Conservation (phyloP, 108 stramenopile species). For the Cyclotella baltica region DNA sequence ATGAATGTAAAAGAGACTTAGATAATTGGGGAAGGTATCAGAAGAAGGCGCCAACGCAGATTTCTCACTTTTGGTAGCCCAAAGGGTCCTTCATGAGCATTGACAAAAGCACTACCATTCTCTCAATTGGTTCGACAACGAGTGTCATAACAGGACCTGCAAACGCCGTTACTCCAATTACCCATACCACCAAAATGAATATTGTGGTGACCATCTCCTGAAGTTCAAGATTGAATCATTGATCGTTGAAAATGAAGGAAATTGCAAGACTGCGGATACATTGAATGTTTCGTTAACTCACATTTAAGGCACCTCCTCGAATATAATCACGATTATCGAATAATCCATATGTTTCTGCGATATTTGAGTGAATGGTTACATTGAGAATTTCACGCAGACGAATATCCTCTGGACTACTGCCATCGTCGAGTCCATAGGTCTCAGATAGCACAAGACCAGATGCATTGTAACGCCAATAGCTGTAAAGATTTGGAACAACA, state of each 20-base stretch:
- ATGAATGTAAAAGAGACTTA: not conserved
- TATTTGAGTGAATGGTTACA: conserved; percentile 43
- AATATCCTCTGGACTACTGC: conserved; percentile 32
- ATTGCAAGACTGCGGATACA: not conserved
- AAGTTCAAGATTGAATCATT: not conserved
- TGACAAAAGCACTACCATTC: conserved; percentile 73
- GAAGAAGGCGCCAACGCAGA: no score
- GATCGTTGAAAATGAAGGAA: not conserved
- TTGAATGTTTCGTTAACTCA: not conserved
- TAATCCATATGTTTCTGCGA: conserved; percentile 48
- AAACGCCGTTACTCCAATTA: conserved; percentile 77
- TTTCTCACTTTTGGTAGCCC: conserved; percentile 59
- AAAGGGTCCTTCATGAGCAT: conserved; percentile 88
- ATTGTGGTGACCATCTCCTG: conserved; percentile 52
- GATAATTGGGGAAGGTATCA: not conserved
- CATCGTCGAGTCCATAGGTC: conserved; percentile 24
- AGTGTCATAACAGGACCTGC: conserved; percentile 74
- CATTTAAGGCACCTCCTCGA: conserved; percentile 36
- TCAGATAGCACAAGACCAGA: conserved; percentile 28
- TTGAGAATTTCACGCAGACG: conserved; percentile 66
- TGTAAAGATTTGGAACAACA: conserved; percentile 62
- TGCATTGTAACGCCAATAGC: conserved; percentile 37
- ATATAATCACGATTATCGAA: conserved; percentile 48
- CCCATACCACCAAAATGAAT: conserved; percentile 75
- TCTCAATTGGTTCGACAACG: conserved; percentile 77